Percentiles rank a stretch among this genome's conserved stretches.
phyloP scores from a whole-genome alignment of 495 filamentous ascomycete genomes.

The Xylaria bambusicola region DNA sequence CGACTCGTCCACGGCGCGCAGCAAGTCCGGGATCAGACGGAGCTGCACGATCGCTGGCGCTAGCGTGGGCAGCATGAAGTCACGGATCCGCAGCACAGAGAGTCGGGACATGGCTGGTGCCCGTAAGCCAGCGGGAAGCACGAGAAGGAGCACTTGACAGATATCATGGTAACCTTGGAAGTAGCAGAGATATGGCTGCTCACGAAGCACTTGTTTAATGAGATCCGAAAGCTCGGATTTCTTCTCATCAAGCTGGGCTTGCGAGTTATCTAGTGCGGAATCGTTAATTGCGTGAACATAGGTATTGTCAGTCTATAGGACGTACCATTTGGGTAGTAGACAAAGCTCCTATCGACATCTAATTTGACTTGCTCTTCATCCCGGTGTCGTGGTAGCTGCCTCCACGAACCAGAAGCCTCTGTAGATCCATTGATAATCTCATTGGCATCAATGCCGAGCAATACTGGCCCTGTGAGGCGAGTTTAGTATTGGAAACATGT shows the following conservation, averaged over 20 bases:
- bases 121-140: conserved; percentile 59
- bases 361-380: conserved; percentile 88
- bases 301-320: background rate
- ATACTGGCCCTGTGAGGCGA: conserved; percentile 66
- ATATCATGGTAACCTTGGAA: conserved; percentile 99
- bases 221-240: conserved; percentile 73
- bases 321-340: conserved; percentile 88
- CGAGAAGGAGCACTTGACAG: conserved; percentile 90
- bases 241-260: conserved; percentile 61
- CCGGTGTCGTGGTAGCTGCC: conserved; percentile 62
- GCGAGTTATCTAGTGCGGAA: conserved; percentile 42
- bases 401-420: conserved; percentile 44
- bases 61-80: conserved; percentile 96
- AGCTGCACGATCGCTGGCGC: conserved; percentile 79
- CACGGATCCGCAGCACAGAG: conserved; percentile 85
- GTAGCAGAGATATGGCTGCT: conserved; percentile 85
- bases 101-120: conserved; percentile 68
- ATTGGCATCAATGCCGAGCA: conserved; percentile 60
- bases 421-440: conserved; percentile 21
- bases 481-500: background rate
- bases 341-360: conserved; percentile 93
- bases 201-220: conserved; percentile 74
- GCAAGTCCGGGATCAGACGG: conserved; percentile 77
- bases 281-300: conserved; percentile 18
- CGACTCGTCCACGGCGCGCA: conserved; percentile 65